Percentiles rank a stretch among this genome's conserved stretches.
Evolutionary conservation across 768 basidiomycete species (phyloP).

Genomic region (Melanogaster broomeanus): DNA sequence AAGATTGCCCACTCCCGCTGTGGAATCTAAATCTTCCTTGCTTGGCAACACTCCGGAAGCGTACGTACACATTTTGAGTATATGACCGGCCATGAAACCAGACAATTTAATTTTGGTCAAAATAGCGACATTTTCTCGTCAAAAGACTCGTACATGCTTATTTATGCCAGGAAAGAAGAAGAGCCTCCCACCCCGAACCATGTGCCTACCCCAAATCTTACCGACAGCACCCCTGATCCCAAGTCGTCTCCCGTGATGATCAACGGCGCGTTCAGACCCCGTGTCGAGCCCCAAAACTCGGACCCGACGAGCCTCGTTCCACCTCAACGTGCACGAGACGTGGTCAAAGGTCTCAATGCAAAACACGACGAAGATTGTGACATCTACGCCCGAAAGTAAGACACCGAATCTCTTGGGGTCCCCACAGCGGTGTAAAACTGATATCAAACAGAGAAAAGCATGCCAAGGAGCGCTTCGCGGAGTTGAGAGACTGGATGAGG

Average conservation of each 20-base stretch:
- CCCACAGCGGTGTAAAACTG: constrained; percentile 13
- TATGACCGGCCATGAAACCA: constrained; percentile 36
- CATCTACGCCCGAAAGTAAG: constrained; percentile 48
- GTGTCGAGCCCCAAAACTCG: constrained; percentile 8
- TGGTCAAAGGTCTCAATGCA: constrained; percentile 56
- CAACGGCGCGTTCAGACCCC: constrained; percentile 21
- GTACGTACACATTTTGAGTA: constrained; percentile 82
- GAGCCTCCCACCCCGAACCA: constrained; percentile 10
- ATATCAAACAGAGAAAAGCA: constrained; percentile 41
- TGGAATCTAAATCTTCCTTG: constrained; percentile 24
- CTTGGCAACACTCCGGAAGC: constrained; percentile 50
- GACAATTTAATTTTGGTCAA: constrained; percentile 18
- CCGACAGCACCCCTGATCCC: constrained; percentile 15
- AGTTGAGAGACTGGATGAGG: constrained; percentile 53
- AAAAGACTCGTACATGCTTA: constrained; percentile 93
- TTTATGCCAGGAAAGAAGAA: constrained; percentile 64
- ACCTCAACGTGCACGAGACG: constrained; percentile 53
- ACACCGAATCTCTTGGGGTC: constrained; percentile 18
- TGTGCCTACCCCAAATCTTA: constrained; percentile 16
- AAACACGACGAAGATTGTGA: constrained; percentile 56
- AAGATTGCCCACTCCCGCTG: constrained; percentile 20
- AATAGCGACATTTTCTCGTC: constrained; percentile 58
- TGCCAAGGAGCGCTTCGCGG: constrained; percentile 46
- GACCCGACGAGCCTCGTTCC: constrained; percentile 39
- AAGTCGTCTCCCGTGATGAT: constrained; percentile 14